Base-by-base conservation (phyloP, 306 rosid genomes). In the Betula pendula region DNA sequence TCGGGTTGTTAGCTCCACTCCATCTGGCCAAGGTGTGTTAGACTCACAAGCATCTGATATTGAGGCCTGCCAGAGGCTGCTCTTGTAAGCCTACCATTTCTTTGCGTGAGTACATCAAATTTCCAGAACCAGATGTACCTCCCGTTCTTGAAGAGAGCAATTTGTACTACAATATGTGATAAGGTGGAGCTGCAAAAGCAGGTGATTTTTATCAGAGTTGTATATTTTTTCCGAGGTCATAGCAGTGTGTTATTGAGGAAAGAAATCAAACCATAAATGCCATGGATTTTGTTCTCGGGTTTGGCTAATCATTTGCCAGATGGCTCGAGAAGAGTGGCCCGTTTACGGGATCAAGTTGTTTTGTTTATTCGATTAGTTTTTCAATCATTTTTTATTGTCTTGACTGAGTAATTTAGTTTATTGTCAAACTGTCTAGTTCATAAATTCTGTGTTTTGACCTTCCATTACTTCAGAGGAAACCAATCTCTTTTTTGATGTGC, bases 21-120 rank as follows among this genome's bases (percentile, higher is more conserved):
- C 92, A 3, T 81, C 89, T 9, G 97, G 97, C 17, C 87, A 84
- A 86, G 85, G 86, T 27, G 55, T 89, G 76, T 75, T 91, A 83
- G 92, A 96, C 66, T 87, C 96, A 8, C 94, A 89, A 72, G 96
- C 90, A 11, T 75, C 97, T n/a, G 98, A 93, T 76, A 60, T 96
- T 10, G 94, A 91, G 72, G 91, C 93, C n/a, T 93, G 99, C 83
- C 86, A 40, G 81, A 75, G 83, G 25, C 83, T 89, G 83, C 68
- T 91, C 50, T 45, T 81, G 81, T 79, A 83, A 80, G 66, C 59
- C 68, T 0, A 72, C 49, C 49, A 56, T 43, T 80, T 71, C 19
- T 76, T 31, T 74, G 83, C 82, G 33, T 35, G 78, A 78, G 82
- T 70, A 78, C 68, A 53, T 60, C 27, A 68, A 68, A 80, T 72